These are phyloP conservation scores for Myochromella boudieri DNA, from an alignment of 768 basidiomycete genomes.

Conservation along the genomic window DNA sequence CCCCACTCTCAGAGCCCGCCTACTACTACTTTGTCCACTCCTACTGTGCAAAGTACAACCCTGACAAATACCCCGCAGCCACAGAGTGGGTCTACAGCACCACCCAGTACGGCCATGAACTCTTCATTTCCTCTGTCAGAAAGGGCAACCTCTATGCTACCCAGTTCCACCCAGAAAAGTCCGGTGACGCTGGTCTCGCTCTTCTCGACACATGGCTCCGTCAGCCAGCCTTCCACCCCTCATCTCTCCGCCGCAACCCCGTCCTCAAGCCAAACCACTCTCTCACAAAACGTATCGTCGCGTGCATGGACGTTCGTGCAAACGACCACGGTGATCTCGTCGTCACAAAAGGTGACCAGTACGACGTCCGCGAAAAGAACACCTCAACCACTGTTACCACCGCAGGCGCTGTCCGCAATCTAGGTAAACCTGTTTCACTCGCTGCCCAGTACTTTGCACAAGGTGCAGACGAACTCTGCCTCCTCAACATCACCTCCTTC, in stretches of 20 bases:
- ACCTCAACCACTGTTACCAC: conserved; percentile 34
- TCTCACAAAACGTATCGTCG: conserved; percentile 92
- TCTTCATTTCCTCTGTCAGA: conserved; percentile 84
- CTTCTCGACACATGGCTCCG: conserved; percentile 82
- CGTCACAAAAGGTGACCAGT: conserved; percentile 99
- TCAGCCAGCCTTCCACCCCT: conserved; percentile 43
- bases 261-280: conserved; percentile 52
- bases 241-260: conserved; percentile 33
- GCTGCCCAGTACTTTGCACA: conserved; percentile 81
- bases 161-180: conserved; percentile 99
- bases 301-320: conserved; percentile 95
- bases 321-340: conserved; percentile 97
- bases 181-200: conserved; percentile 80
- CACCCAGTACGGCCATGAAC: conserved; percentile 92
- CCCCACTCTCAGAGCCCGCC: conserved; percentile 47
- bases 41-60: conserved; percentile 78
- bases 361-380: conserved; percentile 90
- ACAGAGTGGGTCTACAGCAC: conserved; percentile 81
- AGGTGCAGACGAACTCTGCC: conserved; percentile 95
- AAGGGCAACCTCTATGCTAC: conserved; percentile 86
- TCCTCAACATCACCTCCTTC: conserved; percentile 99
- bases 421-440: conserved; percentile 95
- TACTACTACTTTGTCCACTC: conserved; percentile 99
- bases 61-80: conserved; percentile 49
- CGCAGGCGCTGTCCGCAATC: conserved; percentile 87